Evolutionary conservation across 192 early-diverging fungal species (phyloP).

Genomic region (Mortierella claussenii): DNA sequence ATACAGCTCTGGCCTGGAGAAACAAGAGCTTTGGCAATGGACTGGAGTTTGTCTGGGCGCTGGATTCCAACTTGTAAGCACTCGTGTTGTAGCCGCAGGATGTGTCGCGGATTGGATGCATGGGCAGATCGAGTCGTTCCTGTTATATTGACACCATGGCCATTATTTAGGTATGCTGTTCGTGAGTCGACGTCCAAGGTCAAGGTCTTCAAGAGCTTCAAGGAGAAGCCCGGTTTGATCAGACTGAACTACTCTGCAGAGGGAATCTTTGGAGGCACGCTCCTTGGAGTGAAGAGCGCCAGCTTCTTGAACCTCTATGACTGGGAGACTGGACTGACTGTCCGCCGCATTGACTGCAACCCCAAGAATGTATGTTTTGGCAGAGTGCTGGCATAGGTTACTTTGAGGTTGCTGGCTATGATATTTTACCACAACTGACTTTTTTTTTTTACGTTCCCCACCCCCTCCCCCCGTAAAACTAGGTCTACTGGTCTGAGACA

Average conservation of each 20-base stretch:
- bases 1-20: constrained; percentile 99
- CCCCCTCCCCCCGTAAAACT: no score
- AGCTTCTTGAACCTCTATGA: constrained; percentile 95
- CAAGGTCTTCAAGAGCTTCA: constrained; percentile 95
- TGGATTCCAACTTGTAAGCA: constrained; percentile 90
- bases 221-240: constrained; percentile 83
- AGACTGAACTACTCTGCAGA: constrained; percentile 88
- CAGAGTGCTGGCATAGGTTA: no score
- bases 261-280: constrained; percentile 93
- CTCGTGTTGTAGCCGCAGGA: no score
- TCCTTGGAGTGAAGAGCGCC: constrained; percentile 89
- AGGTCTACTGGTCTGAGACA: constrained; percentile 95
- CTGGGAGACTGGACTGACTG: constrained; percentile 94
- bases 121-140: no score
- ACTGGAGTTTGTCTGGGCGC: constrained; percentile 98
- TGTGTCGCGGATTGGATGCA: neutral
- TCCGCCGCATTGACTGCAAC: constrained; percentile 95
- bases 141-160: no score
- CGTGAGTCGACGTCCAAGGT: constrained; percentile 93
- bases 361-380: constrained; percentile 71
- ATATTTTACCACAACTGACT: neutral
- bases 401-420: no score
- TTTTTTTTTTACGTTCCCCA: no score
- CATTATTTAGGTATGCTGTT: constrained; percentile 78
- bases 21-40: constrained; percentile 99